These are phyloP conservation scores for Triticum monococcum DNA, from an alignment of 176 grass and related monocot genomes.

Conservation along the genomic window DNA sequence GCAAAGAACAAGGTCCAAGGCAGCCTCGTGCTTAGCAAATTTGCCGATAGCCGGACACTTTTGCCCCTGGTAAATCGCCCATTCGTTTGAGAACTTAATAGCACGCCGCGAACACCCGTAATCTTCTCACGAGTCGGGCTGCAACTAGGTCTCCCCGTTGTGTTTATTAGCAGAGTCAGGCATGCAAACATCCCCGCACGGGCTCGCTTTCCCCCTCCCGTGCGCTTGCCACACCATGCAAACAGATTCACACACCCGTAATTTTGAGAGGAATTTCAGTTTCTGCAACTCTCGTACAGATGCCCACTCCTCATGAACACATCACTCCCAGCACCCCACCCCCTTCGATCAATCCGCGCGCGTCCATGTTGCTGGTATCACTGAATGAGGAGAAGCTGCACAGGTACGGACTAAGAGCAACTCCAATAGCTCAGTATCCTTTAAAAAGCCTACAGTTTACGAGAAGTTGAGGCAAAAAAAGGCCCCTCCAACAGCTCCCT, in stretches of 20 bases:
- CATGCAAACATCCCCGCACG: background rate
- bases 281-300: background rate
- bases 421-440: no score
- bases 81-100: background rate
- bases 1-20: background rate
- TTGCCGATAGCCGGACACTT: background rate
- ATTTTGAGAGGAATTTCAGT: background rate
- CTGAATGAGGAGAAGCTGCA: background rate
- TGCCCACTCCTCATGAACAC: background rate
- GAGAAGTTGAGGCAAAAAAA: no score
- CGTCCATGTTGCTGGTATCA: background rate
- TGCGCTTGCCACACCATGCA: background rate
- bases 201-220: background rate
- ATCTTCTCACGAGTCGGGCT: background rate
- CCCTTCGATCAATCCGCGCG: no score
- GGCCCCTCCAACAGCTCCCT: no score
- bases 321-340: background rate
- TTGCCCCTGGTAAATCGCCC: background rate
- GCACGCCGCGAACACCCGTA: background rate
- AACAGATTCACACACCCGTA: background rate
- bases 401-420: background rate
- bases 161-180: background rate
- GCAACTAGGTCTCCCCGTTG: background rate
- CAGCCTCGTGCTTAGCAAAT: background rate
- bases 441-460: no score